Base-by-base conservation (phyloP, 1,139 yeast genomes). In the Debaryomyces coudertii region DNA sequence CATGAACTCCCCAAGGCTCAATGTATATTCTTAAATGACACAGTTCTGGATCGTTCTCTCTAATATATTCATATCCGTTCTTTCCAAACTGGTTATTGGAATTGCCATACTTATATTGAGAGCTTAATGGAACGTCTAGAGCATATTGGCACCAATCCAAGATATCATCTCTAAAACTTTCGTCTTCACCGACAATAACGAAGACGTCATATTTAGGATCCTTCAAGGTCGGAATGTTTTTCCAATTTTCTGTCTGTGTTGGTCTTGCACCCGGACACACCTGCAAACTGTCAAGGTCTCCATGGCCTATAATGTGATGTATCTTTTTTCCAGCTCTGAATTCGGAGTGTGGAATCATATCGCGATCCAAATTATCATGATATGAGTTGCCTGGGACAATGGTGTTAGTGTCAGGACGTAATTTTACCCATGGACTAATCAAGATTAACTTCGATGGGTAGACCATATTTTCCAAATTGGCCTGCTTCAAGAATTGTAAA, bases 1-100 rank as follows among this genome's bases (percentile, higher is more conserved):
- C 80, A 53, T 75, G 80, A 18, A 73, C 60, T 2, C 80, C 80
- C 69, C 69, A 66, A 0, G 79, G 80, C 51, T 74, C 79, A 28
- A 73, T 61, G 47, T 56, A 65, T 2, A 66, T 52, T 28, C 48
- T 37, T 35, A 55, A 47, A 47, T 59, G 49, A 41, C 55, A 38
- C 48, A 48, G 25, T 37, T 57, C 40, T 38, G 45, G 49, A 35
- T 47, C 45, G 22, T 52, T 38, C 42, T 56, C 43, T 43, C 54
- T 53, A 42, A 53, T 36, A 43, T 48, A 60, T 23, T 50, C 54
- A 40, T 61, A 65, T 27, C 53, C 50, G 22, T 57, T 53, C 6
- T 57, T 55, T 40, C 59, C 47, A 34, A 50, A 52, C 30, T 48
- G 44, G 31, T 66, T 63, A 23, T 60, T 48, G 1, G 75, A 69